Base-by-base conservation (phyloP, 768 basidiomycete genomes). In the Pulveroboletus sp. region DNA sequence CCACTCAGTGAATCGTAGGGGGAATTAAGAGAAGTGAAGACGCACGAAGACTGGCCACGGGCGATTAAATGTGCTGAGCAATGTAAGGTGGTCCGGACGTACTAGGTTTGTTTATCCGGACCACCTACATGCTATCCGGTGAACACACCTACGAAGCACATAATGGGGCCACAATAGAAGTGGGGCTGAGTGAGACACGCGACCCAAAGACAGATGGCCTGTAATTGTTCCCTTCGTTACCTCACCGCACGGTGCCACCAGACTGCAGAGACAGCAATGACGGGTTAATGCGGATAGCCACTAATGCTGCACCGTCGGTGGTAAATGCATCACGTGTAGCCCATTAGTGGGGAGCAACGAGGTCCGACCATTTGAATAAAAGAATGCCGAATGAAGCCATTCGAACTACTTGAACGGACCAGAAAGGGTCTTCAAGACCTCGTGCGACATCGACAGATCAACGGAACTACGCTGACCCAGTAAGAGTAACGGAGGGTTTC, bases 21-120 rank as follows among this genome's bases (percentile, higher is more conserved):
- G 26, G 38, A 30, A 45, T 39, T 2, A 30, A 48, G 37, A 41
- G 55, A 35, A 45, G 41, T 53, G 30, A 42, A 17, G 13, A 37
- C 53, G n/a, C 31, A 53, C 49, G 22, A 23, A 26, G 26, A 24
- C 23, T 22, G 16, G 23, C 14, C 43, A 46, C 5, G 36, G 41
- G 19, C 22, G 31, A 50, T 64, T 63, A 63, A 55, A 63, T 57
- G 42, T 34, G 30, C 32, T 47, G 35, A 24, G 37, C 16, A 35
- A 45, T 44, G 29, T 8, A 29, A 38, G 50, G 50, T 29, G 5
- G 20, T 51, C 36, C 62, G 14, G 41, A 49, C 36, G 27, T 29
- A n/a, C 26, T 42, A 24, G 42, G 37, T 31, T 22, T 39, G 38
- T 36, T 38, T n/a, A 26, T 47, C 30, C 50, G 44, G 47, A 49